Conservation (phyloP, 148 eudicot genomes). For the Rhododendron mucronatum region DNA sequence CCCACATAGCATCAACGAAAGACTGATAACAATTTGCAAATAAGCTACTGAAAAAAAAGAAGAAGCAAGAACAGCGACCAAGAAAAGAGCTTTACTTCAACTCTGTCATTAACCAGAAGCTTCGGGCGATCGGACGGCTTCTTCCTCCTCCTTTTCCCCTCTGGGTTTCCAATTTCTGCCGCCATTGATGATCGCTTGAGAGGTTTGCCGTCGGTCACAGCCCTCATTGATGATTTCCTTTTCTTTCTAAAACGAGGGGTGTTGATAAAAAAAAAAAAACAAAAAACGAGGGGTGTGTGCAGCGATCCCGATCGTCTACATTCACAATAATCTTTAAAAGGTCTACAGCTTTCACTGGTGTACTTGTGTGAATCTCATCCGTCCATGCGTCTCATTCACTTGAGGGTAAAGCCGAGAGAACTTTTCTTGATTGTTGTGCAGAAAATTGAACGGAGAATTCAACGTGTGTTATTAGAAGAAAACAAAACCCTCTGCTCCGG, state of each 20-base stretch:
- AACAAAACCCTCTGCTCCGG: background rate
- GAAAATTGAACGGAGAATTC: background rate
- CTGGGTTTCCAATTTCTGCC: slow-evolving; percentile 5
- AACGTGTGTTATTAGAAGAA: background rate
- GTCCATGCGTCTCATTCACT: background rate
- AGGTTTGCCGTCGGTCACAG: background rate
- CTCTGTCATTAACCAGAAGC: slow-evolving; percentile 13
- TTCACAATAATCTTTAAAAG: background rate
- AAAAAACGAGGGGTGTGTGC: background rate
- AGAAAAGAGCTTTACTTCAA: slow-evolving; percentile 32
- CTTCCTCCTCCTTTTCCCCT: background rate
- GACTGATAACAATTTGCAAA: background rate
- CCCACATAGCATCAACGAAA: background rate
- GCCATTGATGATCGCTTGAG: slow-evolving; percentile 23
- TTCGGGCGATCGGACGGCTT: background rate
- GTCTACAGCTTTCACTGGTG: background rate
- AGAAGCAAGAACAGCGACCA: background rate
- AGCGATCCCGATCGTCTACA: slow-evolving; percentile 10
- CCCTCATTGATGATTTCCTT: background rate
- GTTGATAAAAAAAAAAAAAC: no score
- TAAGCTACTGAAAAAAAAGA: background rate
- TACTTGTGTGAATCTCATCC: background rate
- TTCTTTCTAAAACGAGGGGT: background rate
- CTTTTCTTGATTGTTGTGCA: background rate
- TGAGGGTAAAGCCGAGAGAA: background rate